A percentile compares a stretch with the other conserved stretches of the same genome.
These are phyloP conservation scores for Colletotrichum lini DNA, from an alignment of 2,329 filamentous ascomycete genomes.

Conservation along the genomic window DNA sequence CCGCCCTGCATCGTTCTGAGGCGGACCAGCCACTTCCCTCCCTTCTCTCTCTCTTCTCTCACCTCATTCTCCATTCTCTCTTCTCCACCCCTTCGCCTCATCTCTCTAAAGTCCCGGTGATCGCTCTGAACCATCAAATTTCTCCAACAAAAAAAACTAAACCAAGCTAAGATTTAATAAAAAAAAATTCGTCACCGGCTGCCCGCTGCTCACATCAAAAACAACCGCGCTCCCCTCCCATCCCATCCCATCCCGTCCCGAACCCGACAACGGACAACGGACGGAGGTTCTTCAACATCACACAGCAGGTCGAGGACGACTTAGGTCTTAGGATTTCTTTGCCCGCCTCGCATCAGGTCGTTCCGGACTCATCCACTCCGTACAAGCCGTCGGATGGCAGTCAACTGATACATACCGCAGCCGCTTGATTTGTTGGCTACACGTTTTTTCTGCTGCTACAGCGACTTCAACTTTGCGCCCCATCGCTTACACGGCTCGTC, in stretches of 20 bases:
- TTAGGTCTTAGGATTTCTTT: not conserved
- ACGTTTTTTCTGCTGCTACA: not conserved
- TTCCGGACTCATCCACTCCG: not conserved
- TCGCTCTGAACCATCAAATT: slow-evolving; percentile 25
- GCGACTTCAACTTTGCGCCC: not conserved
- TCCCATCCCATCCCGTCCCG: not conserved
- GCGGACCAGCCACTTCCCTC: not conserved
- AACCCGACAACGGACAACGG: not conserved
- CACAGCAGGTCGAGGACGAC: not conserved
- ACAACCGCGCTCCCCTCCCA: not conserved
- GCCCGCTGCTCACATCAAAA: not conserved
- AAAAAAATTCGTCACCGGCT: slow-evolving; percentile 13
- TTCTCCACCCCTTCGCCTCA: slow-evolving; percentile 2
- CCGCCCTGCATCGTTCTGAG: not conserved
- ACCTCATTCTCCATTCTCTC: slow-evolving; percentile 3
- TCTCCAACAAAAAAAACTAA: slow-evolving; percentile 17
- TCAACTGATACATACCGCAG: slow-evolving; percentile 21
- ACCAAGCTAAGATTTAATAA: too few species aligned
- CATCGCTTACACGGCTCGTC: not conserved
- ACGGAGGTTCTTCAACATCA: not conserved
- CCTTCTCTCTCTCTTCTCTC: too few species aligned
- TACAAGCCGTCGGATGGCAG: not conserved
- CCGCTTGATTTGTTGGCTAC: not conserved
- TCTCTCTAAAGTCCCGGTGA: not conserved
- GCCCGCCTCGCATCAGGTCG: too few species aligned